Evolutionary conservation across 371 early-diverging fungal species (phyloP).

Genomic region (Rhizopus delemar): DNA sequence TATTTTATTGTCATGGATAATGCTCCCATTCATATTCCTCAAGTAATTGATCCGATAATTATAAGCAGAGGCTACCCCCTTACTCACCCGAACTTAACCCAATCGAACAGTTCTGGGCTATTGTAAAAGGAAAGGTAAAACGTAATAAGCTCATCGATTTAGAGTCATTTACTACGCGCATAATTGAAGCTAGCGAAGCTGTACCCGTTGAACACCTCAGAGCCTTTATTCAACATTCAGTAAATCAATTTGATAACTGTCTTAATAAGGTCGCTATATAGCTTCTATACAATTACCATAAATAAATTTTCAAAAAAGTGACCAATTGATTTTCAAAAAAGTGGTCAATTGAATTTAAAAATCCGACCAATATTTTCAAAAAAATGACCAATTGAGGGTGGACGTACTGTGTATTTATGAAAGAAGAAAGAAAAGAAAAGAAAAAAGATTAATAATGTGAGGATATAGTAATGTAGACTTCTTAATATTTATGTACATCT

Average conservation of each 20-base stretch:
- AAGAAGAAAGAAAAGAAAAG: no score
- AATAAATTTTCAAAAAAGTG: no score
- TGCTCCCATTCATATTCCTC: background rate
- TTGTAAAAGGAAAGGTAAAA: constrained; percentile 7
- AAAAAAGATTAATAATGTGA: no score
- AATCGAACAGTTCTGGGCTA: constrained; percentile 11
- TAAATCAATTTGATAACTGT: constrained; percentile 15
- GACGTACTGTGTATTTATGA: no score
- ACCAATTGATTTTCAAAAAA: no score
- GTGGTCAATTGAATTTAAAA: no score
- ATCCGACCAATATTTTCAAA: no score
- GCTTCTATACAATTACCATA: background rate
- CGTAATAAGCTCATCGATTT: constrained; percentile 5
- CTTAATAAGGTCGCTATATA: constrained; percentile 6
- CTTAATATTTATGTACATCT: no score
- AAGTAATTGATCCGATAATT: background rate
- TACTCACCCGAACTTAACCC: constrained; percentile 18
- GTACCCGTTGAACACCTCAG: constrained; percentile 12
- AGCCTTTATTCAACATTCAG: constrained; percentile 13
- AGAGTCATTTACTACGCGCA: constrained; percentile 12
- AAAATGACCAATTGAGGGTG: no score
- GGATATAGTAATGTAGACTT: no score
- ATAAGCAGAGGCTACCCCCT: constrained; percentile 6
- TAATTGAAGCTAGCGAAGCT: constrained; percentile 16
- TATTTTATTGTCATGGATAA: background rate